These are phyloP conservation scores for Parietaria judaica DNA, from an alignment of 306 rosid genomes.

Conservation along the genomic window DNA sequence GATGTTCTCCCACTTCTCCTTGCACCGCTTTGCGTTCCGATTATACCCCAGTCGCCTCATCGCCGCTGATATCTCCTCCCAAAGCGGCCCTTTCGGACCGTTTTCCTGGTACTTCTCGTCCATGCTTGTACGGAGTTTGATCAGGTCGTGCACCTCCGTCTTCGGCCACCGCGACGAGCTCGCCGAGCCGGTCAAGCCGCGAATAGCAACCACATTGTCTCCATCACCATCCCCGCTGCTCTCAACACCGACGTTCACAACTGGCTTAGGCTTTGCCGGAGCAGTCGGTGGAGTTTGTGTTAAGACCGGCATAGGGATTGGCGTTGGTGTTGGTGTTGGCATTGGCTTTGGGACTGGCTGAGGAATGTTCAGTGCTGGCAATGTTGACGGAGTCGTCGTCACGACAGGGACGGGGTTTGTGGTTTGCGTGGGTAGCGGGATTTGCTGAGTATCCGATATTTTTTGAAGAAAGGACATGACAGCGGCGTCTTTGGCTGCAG, in stretches of 20 bases:
- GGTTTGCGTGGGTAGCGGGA: conserved; percentile 19
- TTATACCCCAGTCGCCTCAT: conserved; percentile 72
- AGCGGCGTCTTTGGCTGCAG: conserved; percentile 66
- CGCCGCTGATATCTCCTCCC: conserved; percentile 78
- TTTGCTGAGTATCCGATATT: conserved; percentile 39
- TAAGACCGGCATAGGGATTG: neutral
- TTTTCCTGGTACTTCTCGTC: conserved; percentile 68
- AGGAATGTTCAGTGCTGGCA: neutral
- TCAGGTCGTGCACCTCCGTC: conserved; percentile 59
- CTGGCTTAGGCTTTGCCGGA: neutral
- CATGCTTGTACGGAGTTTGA: conserved; percentile 46
- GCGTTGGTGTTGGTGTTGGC: conserved; percentile 1
- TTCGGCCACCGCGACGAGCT: conserved; percentile 90
- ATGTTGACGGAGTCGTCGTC: neutral
- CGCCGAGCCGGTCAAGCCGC: neutral
- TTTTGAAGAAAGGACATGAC: conserved; percentile 74
- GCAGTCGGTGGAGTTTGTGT: neutral
- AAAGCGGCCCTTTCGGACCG: conserved; percentile 78
- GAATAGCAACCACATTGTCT: neutral
- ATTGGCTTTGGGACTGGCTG: neutral
- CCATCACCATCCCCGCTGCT: conserved; percentile 7
- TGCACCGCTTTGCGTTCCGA: conserved; percentile 72
- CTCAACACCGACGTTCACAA: neutral
- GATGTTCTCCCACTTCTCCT: conserved; percentile 97
- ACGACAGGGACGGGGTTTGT: conserved; percentile 9